Evolutionary conservation across 257 asterid species (phyloP), one percentile per base, ranked within the genome.

Genomic region (Solanum rostratum): DNA sequence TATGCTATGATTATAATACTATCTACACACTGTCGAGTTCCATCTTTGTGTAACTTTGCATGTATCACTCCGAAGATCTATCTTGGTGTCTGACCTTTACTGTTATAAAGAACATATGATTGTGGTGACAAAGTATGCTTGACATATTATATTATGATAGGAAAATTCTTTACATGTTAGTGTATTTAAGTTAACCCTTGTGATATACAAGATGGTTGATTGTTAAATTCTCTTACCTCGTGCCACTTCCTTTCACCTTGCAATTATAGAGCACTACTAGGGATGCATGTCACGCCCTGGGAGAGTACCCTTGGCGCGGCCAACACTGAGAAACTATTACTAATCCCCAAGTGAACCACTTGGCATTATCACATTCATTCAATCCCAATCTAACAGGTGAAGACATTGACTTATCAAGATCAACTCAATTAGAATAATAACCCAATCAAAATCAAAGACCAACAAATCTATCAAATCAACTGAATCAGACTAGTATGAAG

Each of bases 191-290:
- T 53, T 43, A 6, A 80, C 39, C 70, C 18, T 33, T 24, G 7
- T 53, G 83, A 11, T 30, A 16, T 11, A 33, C 55, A 27, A 80
- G 29, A 80, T 33, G 50, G 70, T 55, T 55, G 53, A 50, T 80
- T 12, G 37, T 59, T 54, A 39, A 41, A 9, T 71, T 45, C 22
- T n/a, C 30, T 13, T 88, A 92, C 97, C 97, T 89, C 84, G 86
- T 81, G 90, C 94, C 94, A 92, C 84, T 90, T 90, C 81, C 88
- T 79, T 87, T 92, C 94, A 84, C 93, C 90, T 37, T 92, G 93
- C 95, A 92, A 89, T 84, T 92, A 93, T 78, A 92, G 43, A 33
- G 95, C 94, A 49, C 92, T 87, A 41, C 97, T 94, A 9, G 95
- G 92, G 84, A 93, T 92, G 20, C 76, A n/a, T n/a, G n/a, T n/a